Base-by-base conservation (phyloP, 495 filamentous ascomycete genomes). In the Penicillium arizonense region DNA sequence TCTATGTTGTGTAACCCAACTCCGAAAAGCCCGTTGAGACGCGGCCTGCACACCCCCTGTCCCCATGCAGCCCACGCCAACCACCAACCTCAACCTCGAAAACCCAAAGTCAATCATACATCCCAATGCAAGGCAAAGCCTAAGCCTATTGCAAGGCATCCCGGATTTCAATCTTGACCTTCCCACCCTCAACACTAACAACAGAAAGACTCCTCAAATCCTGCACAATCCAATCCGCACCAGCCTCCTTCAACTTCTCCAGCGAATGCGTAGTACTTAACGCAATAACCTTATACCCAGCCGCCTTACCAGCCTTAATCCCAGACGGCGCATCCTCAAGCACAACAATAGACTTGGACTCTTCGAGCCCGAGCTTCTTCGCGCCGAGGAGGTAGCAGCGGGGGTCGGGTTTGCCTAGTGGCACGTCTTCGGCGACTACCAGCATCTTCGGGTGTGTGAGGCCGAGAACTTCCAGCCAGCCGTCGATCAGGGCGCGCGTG, bases 301-400 rank as follows among this genome's bases (percentile, higher is more conserved):
- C 93, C 1, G 84, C 89, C 71, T 94, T 96, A 20, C 94, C 93
- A 16, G 92, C 86, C 44, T 71, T 74, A 55, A 97, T 92, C 3
- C 94, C 94, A n/a, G 92, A 91, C 0, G 94, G 93, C 43, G 88
- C 87, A 70, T 98, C 94, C 68, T 98, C 94, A 6, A 98, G 70
- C 32, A 98, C 93, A 14, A 97, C 73, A 16, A 94, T 73, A 12
- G 78, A 69, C 11, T 67, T 68, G 1, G 77, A 73, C n/a, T 76
- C 64, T 33, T 64, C 61, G 20, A 94, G 67, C 0, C 75, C 80
- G 13, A 96, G 76, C 52, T 77, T 78, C 64, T 82, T 71, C 39
- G 78, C 78, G 0, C 90, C 92, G 4, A 95, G 79, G 32, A 74
- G 53, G 66, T 97, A 97, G 77, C 94, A 94, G 18, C 82, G 77